phyloP scores from a whole-genome alignment of 331 rosid species.

The Quercus tomentella region DNA sequence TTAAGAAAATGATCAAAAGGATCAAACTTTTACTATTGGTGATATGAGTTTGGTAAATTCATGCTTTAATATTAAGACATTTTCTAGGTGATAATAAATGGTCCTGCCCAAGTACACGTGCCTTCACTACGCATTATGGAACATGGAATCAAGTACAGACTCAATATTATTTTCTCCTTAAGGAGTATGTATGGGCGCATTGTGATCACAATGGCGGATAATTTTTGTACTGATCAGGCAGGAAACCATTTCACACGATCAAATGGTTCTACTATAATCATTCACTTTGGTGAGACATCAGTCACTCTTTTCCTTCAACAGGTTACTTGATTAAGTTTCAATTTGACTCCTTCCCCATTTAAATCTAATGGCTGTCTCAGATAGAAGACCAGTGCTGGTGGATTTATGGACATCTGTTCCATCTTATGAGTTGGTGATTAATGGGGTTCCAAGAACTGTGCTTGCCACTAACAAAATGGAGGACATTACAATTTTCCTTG shows the following conservation, averaged over 20 bases:
- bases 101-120: constrained; percentile 40
- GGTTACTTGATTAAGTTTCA: not conserved
- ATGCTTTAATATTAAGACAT: not conserved
- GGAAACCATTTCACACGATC: constrained; percentile 52
- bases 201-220: constrained; percentile 36
- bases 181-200: constrained; percentile 29
- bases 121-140: constrained; percentile 39
- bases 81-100: constrained; percentile 42
- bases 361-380: constrained; percentile 29
- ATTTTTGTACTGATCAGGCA: constrained; percentile 52
- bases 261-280: constrained; percentile 39
- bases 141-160: constrained; percentile 37
- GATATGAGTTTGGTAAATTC: not conserved
- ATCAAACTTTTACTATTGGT: constrained; percentile 3
- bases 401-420: constrained; percentile 73
- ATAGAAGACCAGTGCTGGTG: constrained; percentile 60
- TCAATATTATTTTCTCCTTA: constrained; percentile 37
- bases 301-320: not conserved
- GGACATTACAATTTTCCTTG: constrained; percentile 50
- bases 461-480: constrained; percentile 53
- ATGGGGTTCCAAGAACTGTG: constrained; percentile 62
- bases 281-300: constrained; percentile 51
- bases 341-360: not conserved
- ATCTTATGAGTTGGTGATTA: constrained; percentile 49
- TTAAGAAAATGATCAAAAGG: not conserved